A percentile compares a stretch with the other conserved stretches of the same genome.
phyloP scores from a whole-genome alignment of 2,329 filamentous ascomycete genomes.

The Trichoderma sp. region DNA sequence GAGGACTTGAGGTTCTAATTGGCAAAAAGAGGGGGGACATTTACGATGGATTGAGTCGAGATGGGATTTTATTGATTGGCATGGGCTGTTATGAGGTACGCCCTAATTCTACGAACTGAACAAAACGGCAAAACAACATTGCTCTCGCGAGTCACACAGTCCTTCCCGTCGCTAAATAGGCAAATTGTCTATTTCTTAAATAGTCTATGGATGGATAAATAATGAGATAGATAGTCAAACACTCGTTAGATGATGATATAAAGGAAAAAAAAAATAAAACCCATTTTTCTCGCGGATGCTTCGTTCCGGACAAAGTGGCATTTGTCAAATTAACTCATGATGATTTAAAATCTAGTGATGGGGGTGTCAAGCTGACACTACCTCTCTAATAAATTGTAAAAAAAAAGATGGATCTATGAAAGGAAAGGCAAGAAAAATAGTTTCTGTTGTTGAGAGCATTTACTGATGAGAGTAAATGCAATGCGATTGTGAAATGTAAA shows the following conservation, averaged over 20 bases:
- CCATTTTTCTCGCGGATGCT: neutral
- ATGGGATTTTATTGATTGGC: neutral
- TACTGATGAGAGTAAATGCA: neutral
- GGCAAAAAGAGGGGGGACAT: neutral
- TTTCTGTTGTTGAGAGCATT: neutral
- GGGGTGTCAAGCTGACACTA: neutral
- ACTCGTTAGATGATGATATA: neutral
- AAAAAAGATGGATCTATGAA: neutral
- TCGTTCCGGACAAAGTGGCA: neutral
- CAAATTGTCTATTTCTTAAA: neutral
- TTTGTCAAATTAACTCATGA: neutral
- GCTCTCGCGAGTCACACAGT: neutral
- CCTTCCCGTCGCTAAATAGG: too few relatives aligned
- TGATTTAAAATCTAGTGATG: neutral
- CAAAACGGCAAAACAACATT: neutral
- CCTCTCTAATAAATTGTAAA: neutral
- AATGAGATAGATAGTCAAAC: neutral
- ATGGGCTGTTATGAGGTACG: neutral
- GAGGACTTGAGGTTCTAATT: slow-evolving; percentile 27
- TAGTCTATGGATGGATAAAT: neutral
- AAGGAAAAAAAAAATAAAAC: neutral
- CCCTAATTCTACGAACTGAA: neutral
- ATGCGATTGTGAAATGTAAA: neutral
- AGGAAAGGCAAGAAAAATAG: neutral
- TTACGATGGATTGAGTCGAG: neutral